A percentile compares a stretch with the other conserved stretches of the same genome.
These are phyloP conservation scores for Oryza punctata DNA, from an alignment of 176 grass and related monocot genomes.

Conservation along the genomic window DNA sequence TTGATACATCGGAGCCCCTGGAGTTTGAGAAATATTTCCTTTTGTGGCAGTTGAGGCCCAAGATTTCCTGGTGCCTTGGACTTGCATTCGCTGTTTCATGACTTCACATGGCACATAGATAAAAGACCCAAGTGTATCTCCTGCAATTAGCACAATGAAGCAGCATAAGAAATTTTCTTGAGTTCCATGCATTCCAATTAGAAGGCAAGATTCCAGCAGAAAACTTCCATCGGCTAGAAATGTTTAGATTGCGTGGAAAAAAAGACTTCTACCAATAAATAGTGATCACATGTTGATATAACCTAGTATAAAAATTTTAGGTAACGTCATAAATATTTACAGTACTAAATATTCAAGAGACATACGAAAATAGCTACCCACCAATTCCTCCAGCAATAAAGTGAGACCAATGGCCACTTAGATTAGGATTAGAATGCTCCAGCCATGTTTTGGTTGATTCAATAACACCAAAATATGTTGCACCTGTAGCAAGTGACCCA, in stretches of 20 bases:
- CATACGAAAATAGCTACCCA: constrained; percentile 33
- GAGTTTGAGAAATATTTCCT: constrained; percentile 53
- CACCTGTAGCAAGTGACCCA: constrained; percentile 82
- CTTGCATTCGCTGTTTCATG: constrained; percentile 96
- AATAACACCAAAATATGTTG: constrained; percentile 93
- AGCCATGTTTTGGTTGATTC: constrained; percentile 89
- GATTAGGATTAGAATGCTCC: constrained; percentile 76
- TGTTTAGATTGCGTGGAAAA: constrained; percentile 1
- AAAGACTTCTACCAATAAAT: constrained; percentile 3
- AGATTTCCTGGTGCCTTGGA: constrained; percentile 83
- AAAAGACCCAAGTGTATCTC: constrained; percentile 96
- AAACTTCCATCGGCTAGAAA: background rate
- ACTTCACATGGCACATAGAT: constrained; percentile 96
- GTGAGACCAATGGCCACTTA: constrained; percentile 82
- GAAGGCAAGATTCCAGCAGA: background rate
- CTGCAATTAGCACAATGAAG: constrained; percentile 51
- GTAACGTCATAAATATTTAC: background rate
- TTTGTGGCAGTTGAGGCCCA: constrained; percentile 60
- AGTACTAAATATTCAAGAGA: background rate
- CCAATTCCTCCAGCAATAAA: constrained; percentile 90
- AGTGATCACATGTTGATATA: constrained; percentile 8
- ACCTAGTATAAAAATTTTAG: background rate
- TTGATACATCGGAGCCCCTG: constrained; percentile 63
- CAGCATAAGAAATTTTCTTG: constrained; percentile 4
- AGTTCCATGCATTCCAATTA: constrained; percentile 25